Conservation (phyloP, 805 yeast species). For the Cyberlindnera mississippiensis region DNA sequence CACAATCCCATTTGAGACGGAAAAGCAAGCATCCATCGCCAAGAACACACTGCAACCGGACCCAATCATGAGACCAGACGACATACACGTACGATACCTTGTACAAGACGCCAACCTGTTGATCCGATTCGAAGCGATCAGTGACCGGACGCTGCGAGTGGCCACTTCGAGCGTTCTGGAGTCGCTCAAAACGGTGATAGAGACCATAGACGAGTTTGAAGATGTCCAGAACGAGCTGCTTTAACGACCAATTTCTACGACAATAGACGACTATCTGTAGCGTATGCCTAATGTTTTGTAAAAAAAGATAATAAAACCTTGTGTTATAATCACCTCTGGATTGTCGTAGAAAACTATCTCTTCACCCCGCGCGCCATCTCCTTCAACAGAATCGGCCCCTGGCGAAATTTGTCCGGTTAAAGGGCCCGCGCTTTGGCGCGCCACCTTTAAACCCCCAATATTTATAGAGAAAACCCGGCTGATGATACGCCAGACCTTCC, state of each 20-base stretch:
- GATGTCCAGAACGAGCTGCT: not conserved
- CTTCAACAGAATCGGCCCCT: no score
- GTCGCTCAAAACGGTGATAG: conserved; percentile 69
- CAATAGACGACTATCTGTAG: no score
- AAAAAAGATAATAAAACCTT: no score
- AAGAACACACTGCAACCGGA: conserved; percentile 63
- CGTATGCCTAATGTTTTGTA: no score
- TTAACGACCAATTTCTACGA: not conserved
- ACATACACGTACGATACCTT: conserved; percentile 48
- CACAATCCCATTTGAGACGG: conserved; percentile 59
- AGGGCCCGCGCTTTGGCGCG: no score
- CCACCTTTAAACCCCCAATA: no score
- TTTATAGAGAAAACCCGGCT: no score
- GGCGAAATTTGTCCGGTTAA: no score
- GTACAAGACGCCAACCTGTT: conserved; percentile 33
- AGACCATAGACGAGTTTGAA: conserved; percentile 72
- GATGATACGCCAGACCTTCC: no score
- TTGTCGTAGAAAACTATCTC: no score
- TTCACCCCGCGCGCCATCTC: not conserved
- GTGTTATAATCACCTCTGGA: no score
- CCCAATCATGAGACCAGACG: conserved; percentile 72
- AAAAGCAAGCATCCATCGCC: conserved; percentile 62
- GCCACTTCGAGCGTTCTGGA: conserved; percentile 82
- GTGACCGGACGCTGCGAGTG: conserved; percentile 76
- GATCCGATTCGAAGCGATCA: conserved; percentile 53